Base-by-base conservation (phyloP, 805 yeast genomes). In the Cyberlindnera euphorbiae region DNA sequence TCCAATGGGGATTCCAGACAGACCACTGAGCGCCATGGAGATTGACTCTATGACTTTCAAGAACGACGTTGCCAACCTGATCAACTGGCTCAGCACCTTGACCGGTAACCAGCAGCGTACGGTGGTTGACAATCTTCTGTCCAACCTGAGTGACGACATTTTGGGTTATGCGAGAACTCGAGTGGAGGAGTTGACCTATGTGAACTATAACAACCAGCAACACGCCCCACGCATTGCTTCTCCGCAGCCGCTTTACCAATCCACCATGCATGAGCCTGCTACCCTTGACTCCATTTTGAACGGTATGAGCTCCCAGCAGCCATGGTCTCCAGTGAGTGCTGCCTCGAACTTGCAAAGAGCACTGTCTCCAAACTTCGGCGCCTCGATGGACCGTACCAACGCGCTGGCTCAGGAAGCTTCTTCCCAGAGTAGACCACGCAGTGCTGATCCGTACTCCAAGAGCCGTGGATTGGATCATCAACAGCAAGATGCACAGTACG, bases 61-160 rank as follows among this genome's bases (percentile, higher is more conserved):
- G 45, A 69, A 62, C 50, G 81, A 77, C 46, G 63, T 76, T 50
- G 61, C 67, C 36, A 67, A 66, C 42, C 61, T 72, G 44, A 64
- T 72, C 44, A 62, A 60, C 41, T 75, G 79, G 79, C 60, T 73
- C 42, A 66, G 66, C 35, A 63, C 62, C 44, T 62, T 77, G 53
- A 64, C 61, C 32, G 66, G 73, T n/a, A 66, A 65, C 30, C 80
- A 77, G 43, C 73, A 66, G 45, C 61, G 71, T 38, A 60, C 71
- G 33, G 70, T 75, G 56, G 64, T 75, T 41, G 82, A 76, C 47
- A 70, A 73, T 50, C 57, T 77, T 53, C 61, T 78, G 40, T 60
- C 67, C 31, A 62, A 63, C 39, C 56, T 77, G 45, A 70, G 75
- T 8, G 68, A 71, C 37, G 81, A 77, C 44, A 68, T 71, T 12